phyloP scores from a whole-genome alignment of 192 early-diverging fungal species.

The Funneliformis mosseae region DNA sequence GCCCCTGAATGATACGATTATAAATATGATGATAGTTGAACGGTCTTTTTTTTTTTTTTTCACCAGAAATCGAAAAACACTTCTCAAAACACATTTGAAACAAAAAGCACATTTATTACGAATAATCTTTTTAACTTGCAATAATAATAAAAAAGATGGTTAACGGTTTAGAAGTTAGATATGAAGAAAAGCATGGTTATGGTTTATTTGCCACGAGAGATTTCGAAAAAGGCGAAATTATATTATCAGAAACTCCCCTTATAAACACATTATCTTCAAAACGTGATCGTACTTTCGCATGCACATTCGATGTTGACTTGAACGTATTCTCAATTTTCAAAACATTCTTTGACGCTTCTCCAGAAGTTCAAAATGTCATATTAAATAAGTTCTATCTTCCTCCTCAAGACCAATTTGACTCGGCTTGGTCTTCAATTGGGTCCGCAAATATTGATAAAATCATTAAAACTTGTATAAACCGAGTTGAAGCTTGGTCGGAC shows the following conservation, averaged over 20 bases:
- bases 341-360: not conserved
- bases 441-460: not conserved
- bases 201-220: not conserved
- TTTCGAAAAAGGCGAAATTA: conserved; percentile 5
- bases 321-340: not conserved
- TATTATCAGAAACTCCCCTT: not conserved
- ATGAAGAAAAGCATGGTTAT: not conserved
- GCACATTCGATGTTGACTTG: not conserved
- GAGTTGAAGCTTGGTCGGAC: not conserved
- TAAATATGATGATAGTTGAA: too few relatives aligned
- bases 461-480: not conserved
- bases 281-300: not conserved
- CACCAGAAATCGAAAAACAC: too few relatives aligned
- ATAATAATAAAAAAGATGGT: too few relatives aligned
- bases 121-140: not conserved
- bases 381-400: conserved; percentile 17
- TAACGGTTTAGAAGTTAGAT: not conserved
- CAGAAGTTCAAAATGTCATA: not conserved
- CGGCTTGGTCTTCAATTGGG: not conserved
- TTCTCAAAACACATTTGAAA: too few relatives aligned
- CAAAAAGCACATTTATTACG: not conserved
- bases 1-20: too few relatives aligned
- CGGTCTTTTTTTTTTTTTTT: too few relatives aligned
- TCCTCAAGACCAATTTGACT: not conserved
- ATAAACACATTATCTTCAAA: not conserved